Evolutionary conservation across 768 basidiomycete species (phyloP).

Genomic region (Sporobolomyces pararoseus): DNA sequence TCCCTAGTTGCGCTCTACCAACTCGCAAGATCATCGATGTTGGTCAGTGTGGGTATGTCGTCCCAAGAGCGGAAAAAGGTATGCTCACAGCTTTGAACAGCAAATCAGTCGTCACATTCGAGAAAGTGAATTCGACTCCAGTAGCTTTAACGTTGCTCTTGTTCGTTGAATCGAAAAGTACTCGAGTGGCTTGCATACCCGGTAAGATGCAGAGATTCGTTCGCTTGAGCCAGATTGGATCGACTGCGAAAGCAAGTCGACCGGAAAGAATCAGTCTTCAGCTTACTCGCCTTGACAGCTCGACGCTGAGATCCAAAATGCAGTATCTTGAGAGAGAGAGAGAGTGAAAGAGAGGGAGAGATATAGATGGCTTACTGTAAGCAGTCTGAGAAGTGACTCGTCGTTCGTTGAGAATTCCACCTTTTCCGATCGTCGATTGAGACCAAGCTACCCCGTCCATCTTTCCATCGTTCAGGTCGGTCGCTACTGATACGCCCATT

Average conservation of each 20-base stretch:
- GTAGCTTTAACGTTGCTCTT: neutral
- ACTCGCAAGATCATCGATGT: neutral
- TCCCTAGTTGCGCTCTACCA: conserved; percentile 22
- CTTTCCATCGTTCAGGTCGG: conserved; percentile 8
- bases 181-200: conserved; percentile 49
- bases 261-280: no score
- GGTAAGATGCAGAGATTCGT: conserved; percentile 51
- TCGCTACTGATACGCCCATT: conserved; percentile 4
- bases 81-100: conserved; percentile 6
- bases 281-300: no score
- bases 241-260: conserved; percentile 3
- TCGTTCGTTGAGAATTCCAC: conserved; percentile 1
- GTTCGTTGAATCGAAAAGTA: neutral
- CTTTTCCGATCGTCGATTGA: conserved; percentile 17
- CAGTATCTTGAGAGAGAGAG: no score
- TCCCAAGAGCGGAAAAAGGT: neutral
- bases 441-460: conserved; percentile 8
- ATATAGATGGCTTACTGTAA: conserved; percentile 17
- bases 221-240: conserved; percentile 1
- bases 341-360: no score
- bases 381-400: conserved; percentile 23
- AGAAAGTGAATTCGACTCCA: conserved; percentile 28
- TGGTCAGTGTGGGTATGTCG: no score
- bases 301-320: no score
- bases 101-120: neutral